Evolutionary conservation across 2,329 filamentous ascomycete species (phyloP), one percentile per base, ranked within the genome.

Genomic region (Arthrobotrys pseudoclavata): DNA sequence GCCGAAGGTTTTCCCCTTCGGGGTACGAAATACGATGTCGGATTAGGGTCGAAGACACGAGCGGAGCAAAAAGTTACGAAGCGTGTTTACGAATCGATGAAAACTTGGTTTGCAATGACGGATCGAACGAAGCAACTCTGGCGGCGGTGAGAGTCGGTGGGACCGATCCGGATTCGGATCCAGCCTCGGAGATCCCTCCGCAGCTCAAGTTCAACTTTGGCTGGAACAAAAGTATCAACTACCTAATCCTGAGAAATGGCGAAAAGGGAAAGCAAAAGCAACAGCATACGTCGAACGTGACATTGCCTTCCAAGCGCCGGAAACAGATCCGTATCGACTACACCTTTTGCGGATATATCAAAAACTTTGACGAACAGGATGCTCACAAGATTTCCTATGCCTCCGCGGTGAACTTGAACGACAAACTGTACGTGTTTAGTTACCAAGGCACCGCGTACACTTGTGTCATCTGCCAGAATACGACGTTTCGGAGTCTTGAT

Each of bases 381-480:
- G 9, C 55, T 3, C 60, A 64, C 7, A 72, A 72, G 20, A 57
- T 29, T 20, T 12, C 24, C 6, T 60, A 60, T 31, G 4, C 7
- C 18, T 66, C 69, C 24, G 57, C 55, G 13, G 34, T 66, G 37
- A 29, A 66, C 48, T 7, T 60, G 10, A 72, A 72, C 5, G 24
- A 72, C 26, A 72, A 72, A n/a, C n/a, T 57, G 4, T 72, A 64
- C 40, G 47, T 18, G 4, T 72, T 72, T 18, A 18, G 26, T 7
- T 60, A 45, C n/a, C 48, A 60, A 3, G 60, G 50, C 7, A 7
- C 6, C 13, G 18, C 60, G 13, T 72, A 50, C 20, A 66, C 50
- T 2, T 72, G 69, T 47, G 50, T 72, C 26, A 50, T 72, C 2
- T 72, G 69, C 48, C 26, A 45, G 4, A 72, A 72, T 9, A 72